A percentile compares a stretch with the other conserved stretches of the same genome.
Evolutionary conservation across 2,329 filamentous ascomycete genomes (phyloP).

Genomic region (Fusarium pseudocircinatum): DNA sequence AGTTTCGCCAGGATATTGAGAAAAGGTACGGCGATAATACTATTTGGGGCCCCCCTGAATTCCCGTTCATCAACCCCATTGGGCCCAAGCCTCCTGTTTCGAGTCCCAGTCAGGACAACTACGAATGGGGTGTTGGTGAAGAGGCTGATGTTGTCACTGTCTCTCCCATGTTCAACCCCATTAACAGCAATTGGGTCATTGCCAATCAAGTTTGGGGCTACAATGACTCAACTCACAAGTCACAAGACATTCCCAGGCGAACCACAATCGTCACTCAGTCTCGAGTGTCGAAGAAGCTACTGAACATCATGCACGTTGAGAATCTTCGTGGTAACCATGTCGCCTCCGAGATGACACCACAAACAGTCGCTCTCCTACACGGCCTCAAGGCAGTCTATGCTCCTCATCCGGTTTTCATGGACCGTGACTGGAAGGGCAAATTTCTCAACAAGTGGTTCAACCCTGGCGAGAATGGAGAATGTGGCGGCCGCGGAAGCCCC

Average conservation of each 20-base stretch:
- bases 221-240: conserved; percentile 58
- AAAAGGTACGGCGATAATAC: conserved; percentile 59
- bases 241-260: conserved; percentile 71
- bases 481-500: conserved; percentile 63
- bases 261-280: conserved; percentile 83
- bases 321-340: conserved; percentile 78
- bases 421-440: conserved; percentile 72
- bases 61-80: conserved; percentile 68
- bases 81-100: conserved; percentile 70
- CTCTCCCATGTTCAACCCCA: conserved; percentile 81
- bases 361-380: conserved; percentile 77
- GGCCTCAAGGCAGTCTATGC: conserved; percentile 82
- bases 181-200: conserved; percentile 78
- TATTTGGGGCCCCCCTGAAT: conserved; percentile 72
- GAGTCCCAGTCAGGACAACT: conserved; percentile 70
- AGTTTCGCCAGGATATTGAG: conserved; percentile 73
- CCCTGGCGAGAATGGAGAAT: conserved; percentile 63
- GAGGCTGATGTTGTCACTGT: conserved; percentile 79
- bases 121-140: conserved; percentile 80
- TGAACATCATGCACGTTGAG: conserved; percentile 82
- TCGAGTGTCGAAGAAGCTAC: conserved; percentile 74
- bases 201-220: conserved; percentile 75
- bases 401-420: conserved; percentile 82
- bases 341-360: conserved; percentile 82
- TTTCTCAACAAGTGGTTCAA: conserved; percentile 69